These are phyloP conservation scores for Naganishia vishniacii DNA, from an alignment of 768 basidiomycete genomes.

Conservation along the genomic window DNA sequence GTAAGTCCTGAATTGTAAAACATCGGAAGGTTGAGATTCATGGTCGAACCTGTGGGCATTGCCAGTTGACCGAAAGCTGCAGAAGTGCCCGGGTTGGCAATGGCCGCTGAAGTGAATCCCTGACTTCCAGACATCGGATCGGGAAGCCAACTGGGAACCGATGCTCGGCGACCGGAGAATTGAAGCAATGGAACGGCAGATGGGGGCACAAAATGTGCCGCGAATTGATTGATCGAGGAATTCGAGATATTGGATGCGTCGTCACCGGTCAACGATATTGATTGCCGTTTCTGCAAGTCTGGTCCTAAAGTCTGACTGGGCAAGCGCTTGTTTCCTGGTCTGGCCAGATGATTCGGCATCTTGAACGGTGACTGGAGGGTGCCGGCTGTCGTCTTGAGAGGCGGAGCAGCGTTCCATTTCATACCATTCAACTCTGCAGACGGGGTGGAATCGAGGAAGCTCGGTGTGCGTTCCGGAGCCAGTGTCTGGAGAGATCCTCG, in stretches of 20 bases:
- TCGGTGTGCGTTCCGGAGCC: conserved; percentile 43
- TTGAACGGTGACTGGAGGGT: not conserved
- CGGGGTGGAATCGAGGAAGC: conserved; percentile 31
- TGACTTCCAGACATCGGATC: not conserved
- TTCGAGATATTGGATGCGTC: not conserved
- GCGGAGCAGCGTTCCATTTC: conserved; percentile 14
- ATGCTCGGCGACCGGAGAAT: conserved; percentile 2
- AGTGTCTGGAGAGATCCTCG: conserved; percentile 36
- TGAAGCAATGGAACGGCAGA: not conserved
- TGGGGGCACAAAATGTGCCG: not conserved
- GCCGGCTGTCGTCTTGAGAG: not conserved
- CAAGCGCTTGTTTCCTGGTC: conserved; percentile 46
- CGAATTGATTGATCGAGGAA: not conserved
- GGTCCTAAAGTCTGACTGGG: conserved; percentile 41
- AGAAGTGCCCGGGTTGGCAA: not conserved
- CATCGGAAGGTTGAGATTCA: not conserved
- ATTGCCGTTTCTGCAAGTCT: conserved; percentile 29
- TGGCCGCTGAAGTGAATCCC: not conserved
- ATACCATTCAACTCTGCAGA: conserved; percentile 10
- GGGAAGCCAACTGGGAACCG: conserved; percentile 3
- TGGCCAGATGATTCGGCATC: conserved; percentile 23
- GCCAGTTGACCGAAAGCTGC: not conserved
- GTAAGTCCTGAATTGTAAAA: not conserved
- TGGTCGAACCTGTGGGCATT: not conserved
- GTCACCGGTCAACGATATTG: not conserved